Conservation (phyloP, 495 filamentous ascomycete genomes). For the Neurospora sp. region DNA sequence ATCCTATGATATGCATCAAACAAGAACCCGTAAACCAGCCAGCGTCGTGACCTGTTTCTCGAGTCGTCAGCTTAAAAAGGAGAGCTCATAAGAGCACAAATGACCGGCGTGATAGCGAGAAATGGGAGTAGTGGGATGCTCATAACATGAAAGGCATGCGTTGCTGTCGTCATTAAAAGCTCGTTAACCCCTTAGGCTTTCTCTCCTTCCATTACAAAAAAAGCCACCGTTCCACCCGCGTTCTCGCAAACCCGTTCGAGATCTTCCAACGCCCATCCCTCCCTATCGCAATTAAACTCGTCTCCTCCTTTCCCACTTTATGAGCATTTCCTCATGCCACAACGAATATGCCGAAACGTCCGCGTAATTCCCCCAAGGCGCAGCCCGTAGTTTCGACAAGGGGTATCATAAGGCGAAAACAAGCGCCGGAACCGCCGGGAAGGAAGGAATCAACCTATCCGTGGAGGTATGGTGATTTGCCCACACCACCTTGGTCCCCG, state of each 20-base stretch:
- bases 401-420: neutral
- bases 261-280: neutral
- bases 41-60: neutral
- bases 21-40: neutral
- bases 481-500: neutral
- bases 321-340: neutral
- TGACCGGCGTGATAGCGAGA: neutral
- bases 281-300: neutral
- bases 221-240: neutral
- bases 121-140: neutral
- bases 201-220: neutral
- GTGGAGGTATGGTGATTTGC: neutral
- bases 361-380: neutral
- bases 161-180: neutral
- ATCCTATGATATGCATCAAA: neutral
- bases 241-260: neutral
- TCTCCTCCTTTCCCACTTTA: neutral
- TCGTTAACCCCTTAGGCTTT: neutral
- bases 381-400: neutral
- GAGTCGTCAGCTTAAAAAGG: neutral
- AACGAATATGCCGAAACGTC: neutral
- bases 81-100: neutral
- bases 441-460: neutral
- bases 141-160: neutral
- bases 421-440: neutral